Evolutionary conservation across 2,329 filamentous ascomycete genomes (phyloP), one percentile per base, ranked within the genome.

Genomic region (Orbilia oligospora): DNA sequence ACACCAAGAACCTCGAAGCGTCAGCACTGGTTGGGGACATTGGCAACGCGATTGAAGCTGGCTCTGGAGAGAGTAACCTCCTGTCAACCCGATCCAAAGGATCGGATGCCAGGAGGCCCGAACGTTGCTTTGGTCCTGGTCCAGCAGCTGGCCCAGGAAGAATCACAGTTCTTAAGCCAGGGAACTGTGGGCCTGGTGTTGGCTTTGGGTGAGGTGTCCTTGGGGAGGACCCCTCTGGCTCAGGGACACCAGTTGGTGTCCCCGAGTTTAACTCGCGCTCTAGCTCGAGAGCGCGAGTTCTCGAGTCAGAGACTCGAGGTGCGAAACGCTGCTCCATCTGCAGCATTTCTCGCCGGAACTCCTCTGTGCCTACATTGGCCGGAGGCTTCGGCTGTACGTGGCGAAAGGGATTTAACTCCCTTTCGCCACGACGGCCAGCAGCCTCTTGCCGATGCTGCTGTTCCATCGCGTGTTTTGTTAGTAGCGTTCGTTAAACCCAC

Each of bases 331-430:
- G 61, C 33, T 38, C 22, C 24, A 67, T 61, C 9, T 22, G 36
- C 53, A 36, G 49, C 49, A 73, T 61, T 9, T 67, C 70, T 16
- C 49, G 64, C 36, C 46, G 64, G 44, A 33, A 69, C 41, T 68
- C 63, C 48, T 75, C 53, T 3, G 53, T 49, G 20, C 53, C 70
- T 33, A 51, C 70, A 56, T 73, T 63, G 9, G 63, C 36, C 36
- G 70, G 70, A 53, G 70, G 70, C 27, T 6, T 67, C 8, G 63
- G 70, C 36, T 67, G 63, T 9, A 73, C 58, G 38, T 73, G 70
- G 20, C 70, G 70, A 44, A 65, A 36, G 38, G 51, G 70, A 46
- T 73, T 73, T 36, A 67, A 41, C 33, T 46, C 27, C 24, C 70
- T 66, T 49, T 61, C 56, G 33, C 56, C 56, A 61, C 20, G 9